Percentiles rank a stretch among this genome's conserved stretches.
phyloP scores from a whole-genome alignment of 1,284 basidiomycete species.

The Heterobasidion annosum region DNA sequence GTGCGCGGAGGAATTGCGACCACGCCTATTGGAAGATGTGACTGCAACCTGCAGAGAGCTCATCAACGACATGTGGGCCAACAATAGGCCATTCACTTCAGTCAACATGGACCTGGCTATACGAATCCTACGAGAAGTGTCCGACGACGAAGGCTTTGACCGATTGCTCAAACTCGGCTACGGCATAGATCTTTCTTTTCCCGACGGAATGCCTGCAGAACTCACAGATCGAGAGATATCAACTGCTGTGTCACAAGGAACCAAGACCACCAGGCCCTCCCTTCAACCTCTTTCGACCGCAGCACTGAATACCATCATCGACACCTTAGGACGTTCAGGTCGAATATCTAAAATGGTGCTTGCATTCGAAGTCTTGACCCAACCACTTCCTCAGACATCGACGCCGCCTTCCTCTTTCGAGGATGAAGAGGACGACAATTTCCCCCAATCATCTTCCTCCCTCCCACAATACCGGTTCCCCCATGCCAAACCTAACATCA shows the following conservation, averaged over 20 bases:
- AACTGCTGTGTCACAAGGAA: constrained; percentile 6
- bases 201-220: constrained; percentile 52
- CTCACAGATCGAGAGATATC: constrained; percentile 6
- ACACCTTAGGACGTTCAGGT: constrained; percentile 51
- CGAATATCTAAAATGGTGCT: constrained; percentile 59
- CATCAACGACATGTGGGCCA: constrained; percentile 44
- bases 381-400: constrained; percentile 44
- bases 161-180: constrained; percentile 54
- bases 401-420: constrained; percentile 44
- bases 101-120: constrained; percentile 54
- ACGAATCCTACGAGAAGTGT: constrained; percentile 58
- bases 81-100: constrained; percentile 39
- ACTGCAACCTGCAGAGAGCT: constrained; percentile 39
- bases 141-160: constrained; percentile 44
- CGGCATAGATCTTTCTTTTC: constrained; percentile 64
- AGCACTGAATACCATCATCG: constrained; percentile 62
- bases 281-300: constrained; percentile 36
- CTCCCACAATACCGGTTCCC: constrained; percentile 27
- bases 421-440: constrained; percentile 52
- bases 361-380: constrained; percentile 68
- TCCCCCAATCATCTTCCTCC: constrained; percentile 27
- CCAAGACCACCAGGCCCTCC: constrained; percentile 8
- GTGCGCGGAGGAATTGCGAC: constrained; percentile 24
- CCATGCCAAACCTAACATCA: constrained; percentile 56
- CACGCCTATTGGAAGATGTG: constrained; percentile 28